Evolutionary conservation across 768 basidiomycete species (phyloP).

Genomic region (Atractiella rhizophila): DNA sequence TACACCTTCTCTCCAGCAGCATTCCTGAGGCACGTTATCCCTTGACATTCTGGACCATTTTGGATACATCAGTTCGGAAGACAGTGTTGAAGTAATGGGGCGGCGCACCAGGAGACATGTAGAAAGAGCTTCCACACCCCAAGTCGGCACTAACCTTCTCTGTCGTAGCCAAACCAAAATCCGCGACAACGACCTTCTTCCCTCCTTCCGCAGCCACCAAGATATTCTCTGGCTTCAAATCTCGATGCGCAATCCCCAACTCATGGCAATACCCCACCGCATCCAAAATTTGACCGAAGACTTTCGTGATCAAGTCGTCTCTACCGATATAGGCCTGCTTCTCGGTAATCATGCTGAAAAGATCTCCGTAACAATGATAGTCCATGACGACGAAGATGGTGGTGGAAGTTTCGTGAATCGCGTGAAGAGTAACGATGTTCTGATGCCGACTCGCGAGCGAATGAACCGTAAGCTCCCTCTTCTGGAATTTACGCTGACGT

Average conservation of each 20-base stretch:
- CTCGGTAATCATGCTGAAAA: constrained; percentile 60
- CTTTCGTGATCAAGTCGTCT: constrained; percentile 55
- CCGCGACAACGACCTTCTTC: constrained; percentile 55
- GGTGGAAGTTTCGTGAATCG: constrained; percentile 8
- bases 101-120: constrained; percentile 58
- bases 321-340: constrained; percentile 33
- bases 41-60: constrained; percentile 29
- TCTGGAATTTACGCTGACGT: constrained; percentile 40
- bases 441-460: constrained; percentile 25
- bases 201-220: constrained; percentile 50
- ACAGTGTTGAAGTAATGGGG: neutral
- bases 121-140: constrained; percentile 89
- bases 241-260: constrained; percentile 79
- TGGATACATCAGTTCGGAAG: no score
- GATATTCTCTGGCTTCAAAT: constrained; percentile 86
- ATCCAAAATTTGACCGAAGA: constrained; percentile 81
- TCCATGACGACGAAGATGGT: constrained; percentile 20
- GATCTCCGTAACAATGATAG: constrained; percentile 66
- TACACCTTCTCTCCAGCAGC: no score
- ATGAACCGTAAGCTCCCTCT: constrained; percentile 38
- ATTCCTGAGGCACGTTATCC: constrained; percentile 33
- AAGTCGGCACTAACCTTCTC: constrained; percentile 66
- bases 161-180: constrained; percentile 80
- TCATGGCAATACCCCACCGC: constrained; percentile 81
- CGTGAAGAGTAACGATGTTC: constrained; percentile 31